A percentile compares a stretch with the other conserved stretches of the same genome.
These are phyloP conservation scores for Penicillium decumbens DNA, from an alignment of 2,329 filamentous ascomycete genomes.

Conservation along the genomic window DNA sequence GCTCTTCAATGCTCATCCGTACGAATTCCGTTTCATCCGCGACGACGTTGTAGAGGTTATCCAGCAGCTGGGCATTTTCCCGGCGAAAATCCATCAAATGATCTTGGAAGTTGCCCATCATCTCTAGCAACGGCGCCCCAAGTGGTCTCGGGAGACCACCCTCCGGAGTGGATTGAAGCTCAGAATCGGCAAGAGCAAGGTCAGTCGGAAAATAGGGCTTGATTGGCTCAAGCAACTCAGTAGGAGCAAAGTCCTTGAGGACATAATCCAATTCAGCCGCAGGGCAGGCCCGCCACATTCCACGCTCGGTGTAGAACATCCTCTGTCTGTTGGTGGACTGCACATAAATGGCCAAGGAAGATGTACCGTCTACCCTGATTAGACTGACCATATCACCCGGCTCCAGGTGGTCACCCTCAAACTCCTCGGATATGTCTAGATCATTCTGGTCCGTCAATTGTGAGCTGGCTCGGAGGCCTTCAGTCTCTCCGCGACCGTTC, in stretches of 20 bases:
- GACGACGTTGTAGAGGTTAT: conserved; percentile 37
- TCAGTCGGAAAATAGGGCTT: conserved; percentile 49
- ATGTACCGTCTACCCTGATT: conserved; percentile 24
- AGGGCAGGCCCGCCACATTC: conserved; percentile 41
- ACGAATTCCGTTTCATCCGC: conserved; percentile 36
- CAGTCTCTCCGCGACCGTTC: conserved; percentile 29
- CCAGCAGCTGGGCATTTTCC: conserved; percentile 31
- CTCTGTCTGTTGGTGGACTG: conserved; percentile 39
- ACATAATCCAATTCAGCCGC: conserved; percentile 45
- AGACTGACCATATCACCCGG: conserved; percentile 42
- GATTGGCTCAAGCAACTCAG: conserved; percentile 44
- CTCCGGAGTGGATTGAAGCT: conserved; percentile 37
- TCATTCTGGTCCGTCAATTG: conserved; percentile 23
- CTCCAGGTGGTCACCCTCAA: conserved; percentile 36
- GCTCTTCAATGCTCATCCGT: conserved; percentile 35
- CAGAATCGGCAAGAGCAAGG: conserved; percentile 22
- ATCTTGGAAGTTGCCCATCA: conserved; percentile 33
- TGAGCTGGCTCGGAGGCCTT: conserved; percentile 25
- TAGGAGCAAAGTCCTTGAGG: conserved; percentile 47
- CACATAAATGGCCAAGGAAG: conserved; percentile 40
- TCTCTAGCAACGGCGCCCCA: conserved; percentile 34
- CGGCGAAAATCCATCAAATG: conserved; percentile 35
- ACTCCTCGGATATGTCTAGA: conserved; percentile 26
- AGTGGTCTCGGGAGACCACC: conserved; percentile 40
- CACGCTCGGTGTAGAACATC: conserved; percentile 42